phyloP scores from a whole-genome alignment of 345 rosid species.

The Citrus reticulata region DNA sequence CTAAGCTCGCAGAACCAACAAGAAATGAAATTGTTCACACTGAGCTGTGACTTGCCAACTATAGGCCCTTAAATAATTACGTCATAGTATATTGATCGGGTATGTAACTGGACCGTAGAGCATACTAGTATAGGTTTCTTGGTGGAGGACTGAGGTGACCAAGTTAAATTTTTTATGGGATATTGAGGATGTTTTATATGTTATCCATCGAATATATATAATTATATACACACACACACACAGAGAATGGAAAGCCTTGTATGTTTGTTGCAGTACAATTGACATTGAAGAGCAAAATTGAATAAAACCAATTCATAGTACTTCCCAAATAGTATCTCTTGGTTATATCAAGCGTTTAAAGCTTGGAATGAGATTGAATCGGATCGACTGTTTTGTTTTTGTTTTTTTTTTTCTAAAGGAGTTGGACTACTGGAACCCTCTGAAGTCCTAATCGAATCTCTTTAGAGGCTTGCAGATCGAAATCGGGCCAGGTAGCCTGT shows the following conservation, averaged over 20 bases:
- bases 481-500: no score
- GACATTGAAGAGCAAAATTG: not conserved
- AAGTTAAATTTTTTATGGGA: slow-evolving; percentile 18
- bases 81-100: not conserved
- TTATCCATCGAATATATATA: not conserved
- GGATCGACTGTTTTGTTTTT: no score
- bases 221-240: not conserved
- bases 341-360: no score
- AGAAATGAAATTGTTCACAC: slow-evolving; percentile 42
- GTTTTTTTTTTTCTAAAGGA: no score
- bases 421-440: no score
- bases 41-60: slow-evolving; percentile 47
- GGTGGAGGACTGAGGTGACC: slow-evolving; percentile 25
- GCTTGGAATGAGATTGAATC: no score
- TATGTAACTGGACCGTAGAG: slow-evolving; percentile 4
- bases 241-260: not conserved
- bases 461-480: no score
- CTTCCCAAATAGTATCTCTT: no score
- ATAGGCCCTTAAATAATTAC: not conserved
- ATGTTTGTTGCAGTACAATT: not conserved
- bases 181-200: slow-evolving; percentile 7
- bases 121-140: slow-evolving; percentile 7
- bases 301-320: not conserved
- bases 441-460: no score
- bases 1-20: slow-evolving; percentile 12